Percentiles rank a stretch among this genome's conserved stretches.
Evolutionary conservation across 2,329 filamentous ascomycete species (phyloP).

Genomic region (Fusarium albidum): DNA sequence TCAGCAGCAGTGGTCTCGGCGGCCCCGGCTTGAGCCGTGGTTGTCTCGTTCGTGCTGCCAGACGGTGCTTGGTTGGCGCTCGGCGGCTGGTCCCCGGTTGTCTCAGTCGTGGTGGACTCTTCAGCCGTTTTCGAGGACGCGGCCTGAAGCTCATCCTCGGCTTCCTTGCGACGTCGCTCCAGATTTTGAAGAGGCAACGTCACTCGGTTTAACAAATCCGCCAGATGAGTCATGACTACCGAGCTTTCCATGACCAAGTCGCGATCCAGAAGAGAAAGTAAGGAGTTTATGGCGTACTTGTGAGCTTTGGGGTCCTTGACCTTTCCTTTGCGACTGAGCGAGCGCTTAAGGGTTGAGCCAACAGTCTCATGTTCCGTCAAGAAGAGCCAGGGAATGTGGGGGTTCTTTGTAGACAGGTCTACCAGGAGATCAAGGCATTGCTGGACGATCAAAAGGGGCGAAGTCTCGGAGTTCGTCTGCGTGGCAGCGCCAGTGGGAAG

Average conservation of each 20-base stretch:
- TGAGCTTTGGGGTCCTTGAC: constrained; percentile 82
- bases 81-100: constrained; percentile 26
- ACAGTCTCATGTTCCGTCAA: constrained; percentile 88
- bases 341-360: constrained; percentile 77
- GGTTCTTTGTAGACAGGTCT: constrained; percentile 84
- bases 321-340: constrained; percentile 84
- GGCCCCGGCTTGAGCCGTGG: constrained; percentile 40
- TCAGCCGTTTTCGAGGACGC: constrained; percentile 47
- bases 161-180: constrained; percentile 83
- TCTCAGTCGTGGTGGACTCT: constrained; percentile 42
- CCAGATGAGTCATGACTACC: constrained; percentile 94
- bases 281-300: constrained; percentile 90
- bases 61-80: constrained; percentile 46
- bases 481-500: constrained; percentile 52
- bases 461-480: constrained; percentile 82
- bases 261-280: constrained; percentile 89
- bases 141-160: constrained; percentile 61
- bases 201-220: constrained; percentile 85
- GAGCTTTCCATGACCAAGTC: constrained; percentile 96
- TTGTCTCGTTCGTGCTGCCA: constrained; percentile 18
- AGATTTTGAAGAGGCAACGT: constrained; percentile 85
- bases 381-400: constrained; percentile 90
- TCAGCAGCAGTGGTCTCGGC: constrained; percentile 38
- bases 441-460: constrained; percentile 93
- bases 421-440: constrained; percentile 90